Conservation (phyloP, 352 stramenopile genomes). For the Elongisporangium prolatum region DNA sequence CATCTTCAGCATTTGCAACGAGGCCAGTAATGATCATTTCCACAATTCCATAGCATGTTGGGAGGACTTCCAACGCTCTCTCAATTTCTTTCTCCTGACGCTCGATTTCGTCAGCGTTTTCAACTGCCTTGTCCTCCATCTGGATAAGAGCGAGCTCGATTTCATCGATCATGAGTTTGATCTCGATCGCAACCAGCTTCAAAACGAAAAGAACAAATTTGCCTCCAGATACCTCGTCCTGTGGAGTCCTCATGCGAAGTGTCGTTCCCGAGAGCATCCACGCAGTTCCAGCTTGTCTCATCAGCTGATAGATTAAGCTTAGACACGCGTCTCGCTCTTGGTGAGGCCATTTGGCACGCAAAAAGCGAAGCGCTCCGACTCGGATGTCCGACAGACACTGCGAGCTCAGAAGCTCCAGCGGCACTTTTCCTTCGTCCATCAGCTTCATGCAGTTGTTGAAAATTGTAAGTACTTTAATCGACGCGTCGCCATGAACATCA, state of each 20-base stretch:
- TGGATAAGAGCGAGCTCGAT: slow-evolving; percentile 65
- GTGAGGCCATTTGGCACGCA: slow-evolving; percentile 64
- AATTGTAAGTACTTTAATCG: slow-evolving; percentile 38
- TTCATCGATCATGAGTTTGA: slow-evolving; percentile 85
- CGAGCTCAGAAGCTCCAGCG: slow-evolving; percentile 45
- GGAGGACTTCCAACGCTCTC: slow-evolving; percentile 53
- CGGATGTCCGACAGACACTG: slow-evolving; percentile 56
- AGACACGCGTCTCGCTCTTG: slow-evolving; percentile 71
- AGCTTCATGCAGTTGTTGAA: slow-evolving; percentile 57
- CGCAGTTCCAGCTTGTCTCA: slow-evolving; percentile 45
- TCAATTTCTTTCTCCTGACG: slow-evolving; percentile 48
- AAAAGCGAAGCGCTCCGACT: slow-evolving; percentile 48
- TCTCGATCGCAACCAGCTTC: slow-evolving; percentile 80
- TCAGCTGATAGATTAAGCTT: slow-evolving; percentile 49
- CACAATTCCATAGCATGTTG: slow-evolving; percentile 73
- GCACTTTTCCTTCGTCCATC: slow-evolving; percentile 32
- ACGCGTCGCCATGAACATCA: slow-evolving; percentile 21
- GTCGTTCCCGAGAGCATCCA: slow-evolving; percentile 68
- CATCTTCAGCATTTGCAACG: slow-evolving; percentile 40
- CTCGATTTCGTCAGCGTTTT: slow-evolving; percentile 34
- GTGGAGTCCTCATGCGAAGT: slow-evolving; percentile 31
- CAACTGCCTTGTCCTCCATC: slow-evolving; percentile 52
- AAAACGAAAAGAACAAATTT: slow-evolving; percentile 78
- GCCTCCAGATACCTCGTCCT: slow-evolving; percentile 49
- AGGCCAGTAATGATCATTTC: slow-evolving; percentile 67